Evolutionary conservation across 345 rosid genomes (phyloP).

Genomic region (Lepidium africanum): DNA sequence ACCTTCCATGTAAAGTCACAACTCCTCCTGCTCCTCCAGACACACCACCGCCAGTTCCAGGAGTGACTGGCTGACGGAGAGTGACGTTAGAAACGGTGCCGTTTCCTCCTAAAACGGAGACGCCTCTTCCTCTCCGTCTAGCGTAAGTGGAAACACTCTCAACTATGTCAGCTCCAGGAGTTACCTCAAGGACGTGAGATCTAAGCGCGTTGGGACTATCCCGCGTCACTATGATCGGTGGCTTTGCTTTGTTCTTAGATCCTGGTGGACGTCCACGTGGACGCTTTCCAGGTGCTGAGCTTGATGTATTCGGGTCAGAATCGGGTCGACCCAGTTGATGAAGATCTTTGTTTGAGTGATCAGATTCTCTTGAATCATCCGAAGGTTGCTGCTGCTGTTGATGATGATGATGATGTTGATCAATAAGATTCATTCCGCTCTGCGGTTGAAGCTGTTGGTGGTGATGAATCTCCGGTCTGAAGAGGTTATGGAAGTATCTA

Average conservation of each 20-base stretch:
- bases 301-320: constrained; percentile 29
- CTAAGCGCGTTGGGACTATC: constrained; percentile 76
- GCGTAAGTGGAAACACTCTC: constrained; percentile 54
- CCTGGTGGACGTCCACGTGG: constrained; percentile 84
- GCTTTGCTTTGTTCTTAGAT: constrained; percentile 67
- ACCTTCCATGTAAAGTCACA: constrained; percentile 70
- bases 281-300: constrained; percentile 38
- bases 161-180: constrained; percentile 55
- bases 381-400: constrained; percentile 20
- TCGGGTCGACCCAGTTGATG: constrained; percentile 23
- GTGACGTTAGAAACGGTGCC: constrained; percentile 63
- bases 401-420: constrained; percentile 20
- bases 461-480: constrained; percentile 39
- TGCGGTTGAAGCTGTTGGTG: constrained; percentile 39
- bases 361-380: constrained; percentile 35
- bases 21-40: constrained; percentile 43
- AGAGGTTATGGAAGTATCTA: constrained; percentile 39
- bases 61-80: constrained; percentile 55
- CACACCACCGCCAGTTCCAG: constrained; percentile 18
- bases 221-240: constrained; percentile 63
- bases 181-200: constrained; percentile 66
- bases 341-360: constrained; percentile 20
- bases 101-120: constrained; percentile 59
- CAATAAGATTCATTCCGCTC: constrained; percentile 19
- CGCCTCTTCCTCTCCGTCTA: constrained; percentile 65